Evolutionary conservation across 2,329 filamentous ascomycete genomes (phyloP).

Genomic region (Drechslerella stenobrocha): DNA sequence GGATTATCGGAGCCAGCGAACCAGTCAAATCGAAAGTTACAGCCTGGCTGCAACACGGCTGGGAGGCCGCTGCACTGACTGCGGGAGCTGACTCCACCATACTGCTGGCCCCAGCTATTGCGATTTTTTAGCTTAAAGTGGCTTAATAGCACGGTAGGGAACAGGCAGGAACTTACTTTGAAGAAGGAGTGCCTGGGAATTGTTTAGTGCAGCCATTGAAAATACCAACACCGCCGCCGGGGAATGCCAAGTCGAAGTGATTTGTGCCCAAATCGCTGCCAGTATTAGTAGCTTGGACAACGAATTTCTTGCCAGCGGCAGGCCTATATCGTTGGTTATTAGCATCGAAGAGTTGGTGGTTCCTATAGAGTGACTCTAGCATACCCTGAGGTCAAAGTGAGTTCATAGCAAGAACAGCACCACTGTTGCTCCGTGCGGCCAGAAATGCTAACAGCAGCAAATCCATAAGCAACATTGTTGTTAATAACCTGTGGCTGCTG

Average conservation of each 20-base stretch:
- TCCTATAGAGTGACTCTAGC: not conserved
- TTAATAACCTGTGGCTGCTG: conserved; percentile 67
- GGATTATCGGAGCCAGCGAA: conserved; percentile 65
- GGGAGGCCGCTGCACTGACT: conserved; percentile 63
- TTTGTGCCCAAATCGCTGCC: conserved; percentile 63
- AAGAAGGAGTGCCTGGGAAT: conserved; percentile 54
- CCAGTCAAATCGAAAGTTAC: conserved; percentile 69
- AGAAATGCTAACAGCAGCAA: conserved; percentile 64
- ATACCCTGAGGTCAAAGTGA: conserved; percentile 61
- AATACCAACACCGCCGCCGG: conserved; percentile 60
- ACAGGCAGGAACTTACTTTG: conserved; percentile 20
- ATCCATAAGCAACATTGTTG: conserved; percentile 65
- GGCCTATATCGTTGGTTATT: conserved; percentile 55
- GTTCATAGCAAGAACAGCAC: conserved; percentile 69
- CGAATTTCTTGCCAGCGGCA: conserved; percentile 65
- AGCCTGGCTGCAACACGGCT: conserved; percentile 62
- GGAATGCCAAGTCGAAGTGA: conserved; percentile 62
- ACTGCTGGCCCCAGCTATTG: conserved; percentile 63
- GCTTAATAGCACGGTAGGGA: not conserved
- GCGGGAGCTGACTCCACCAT: conserved; percentile 63
- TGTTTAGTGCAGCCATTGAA: conserved; percentile 62
- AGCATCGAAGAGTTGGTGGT: not conserved
- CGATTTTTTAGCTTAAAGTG: conserved; percentile 52
- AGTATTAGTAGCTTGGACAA: conserved; percentile 68
- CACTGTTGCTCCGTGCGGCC: conserved; percentile 64